Evolutionary conservation across 2,329 filamentous ascomycete species (phyloP), one percentile per base, ranked within the genome.

Genomic region (Aspergillus ruber): DNA sequence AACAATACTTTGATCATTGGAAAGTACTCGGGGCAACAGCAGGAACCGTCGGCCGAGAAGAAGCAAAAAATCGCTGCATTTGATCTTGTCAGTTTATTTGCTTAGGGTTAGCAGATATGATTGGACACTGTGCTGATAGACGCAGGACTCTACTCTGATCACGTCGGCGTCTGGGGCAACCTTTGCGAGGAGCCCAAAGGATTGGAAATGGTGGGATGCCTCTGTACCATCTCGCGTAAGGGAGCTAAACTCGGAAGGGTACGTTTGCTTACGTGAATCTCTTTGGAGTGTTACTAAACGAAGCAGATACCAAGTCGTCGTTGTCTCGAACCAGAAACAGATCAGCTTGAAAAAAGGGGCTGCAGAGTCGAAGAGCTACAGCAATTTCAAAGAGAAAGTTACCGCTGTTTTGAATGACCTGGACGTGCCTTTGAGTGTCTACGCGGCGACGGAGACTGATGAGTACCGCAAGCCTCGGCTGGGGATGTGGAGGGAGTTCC

Each of bases 181-280:
- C 44, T 91, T 91, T 60, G 78, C 82, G 2, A 78, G 78, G 44
- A 80, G 83, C 54, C 80, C 83, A 0, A 74, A 75, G 3, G 91
- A 97, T 64, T 98, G 93, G 93, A 89, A 88, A 66, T 98, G 93
- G 93, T 97, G 90, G 89, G 74, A 94, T 64, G 58, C 70, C 12
- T 76, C 71, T 15, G 86, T 97, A 0, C 88, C 89, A 1, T 69
- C 67, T 0, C 80, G 73, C 45, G 66, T 98, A 15, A 80, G 78
- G 54, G 73, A 83, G 50, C 74, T 97, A 2, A 79, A 88, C 59
- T 73, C 81, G 9, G 80, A 93, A 56, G 88, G 83, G 79, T 87
- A 69, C 41, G 69, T 59, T 6, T 18, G 5, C 25, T 12, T 23
- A 13, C 33, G 35, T 39, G 33, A 38, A 35, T 15, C 40, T 29